These are phyloP conservation scores for Wickerhamiella occidentalis DNA, from an alignment of 805 yeast species.

Conservation along the genomic window DNA sequence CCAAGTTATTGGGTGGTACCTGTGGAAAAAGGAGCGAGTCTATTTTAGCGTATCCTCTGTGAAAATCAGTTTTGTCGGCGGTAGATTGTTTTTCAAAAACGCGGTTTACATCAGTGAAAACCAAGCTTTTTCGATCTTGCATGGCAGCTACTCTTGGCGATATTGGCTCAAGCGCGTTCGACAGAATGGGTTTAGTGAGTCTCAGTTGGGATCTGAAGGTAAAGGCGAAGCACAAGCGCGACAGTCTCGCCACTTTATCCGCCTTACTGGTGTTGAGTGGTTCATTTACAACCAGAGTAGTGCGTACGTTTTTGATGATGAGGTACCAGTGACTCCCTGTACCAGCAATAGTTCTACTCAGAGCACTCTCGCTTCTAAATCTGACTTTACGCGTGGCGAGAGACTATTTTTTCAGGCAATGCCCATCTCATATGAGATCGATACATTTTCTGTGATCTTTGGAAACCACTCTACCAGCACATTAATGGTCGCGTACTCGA, in stretches of 20 bases:
- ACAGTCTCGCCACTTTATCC: constrained; percentile 45
- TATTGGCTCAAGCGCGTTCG: constrained; percentile 58
- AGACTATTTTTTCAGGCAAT: constrained; percentile 27
- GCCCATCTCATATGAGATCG: constrained; percentile 43
- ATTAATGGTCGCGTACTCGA: constrained; percentile 49
- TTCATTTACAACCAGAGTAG: constrained; percentile 69
- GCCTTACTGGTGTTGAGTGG: constrained; percentile 66
- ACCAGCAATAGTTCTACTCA: constrained; percentile 16
- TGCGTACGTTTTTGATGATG: constrained; percentile 54
- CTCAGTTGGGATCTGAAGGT: too few species aligned
- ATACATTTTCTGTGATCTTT: constrained; percentile 57
- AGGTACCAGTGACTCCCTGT: constrained; percentile 20
- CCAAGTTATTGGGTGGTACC: constrained; percentile 35
- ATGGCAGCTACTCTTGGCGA: constrained; percentile 75
- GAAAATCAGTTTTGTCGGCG: constrained; percentile 69
- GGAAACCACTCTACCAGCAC: constrained; percentile 77
- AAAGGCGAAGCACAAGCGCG: constrained; percentile 35
- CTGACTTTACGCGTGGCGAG: constrained; percentile 10
- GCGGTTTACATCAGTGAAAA: constrained; percentile 61
- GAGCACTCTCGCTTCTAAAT: background rate
- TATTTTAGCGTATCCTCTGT: constrained; percentile 59
- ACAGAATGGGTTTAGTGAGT: constrained; percentile 18
- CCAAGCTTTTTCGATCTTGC: constrained; percentile 55
- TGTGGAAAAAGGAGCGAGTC: constrained; percentile 54
- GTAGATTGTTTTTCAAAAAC: constrained; percentile 68